Base-by-base conservation (phyloP, 164 flowering plant species). In the Hamamelis virginiana region DNA sequence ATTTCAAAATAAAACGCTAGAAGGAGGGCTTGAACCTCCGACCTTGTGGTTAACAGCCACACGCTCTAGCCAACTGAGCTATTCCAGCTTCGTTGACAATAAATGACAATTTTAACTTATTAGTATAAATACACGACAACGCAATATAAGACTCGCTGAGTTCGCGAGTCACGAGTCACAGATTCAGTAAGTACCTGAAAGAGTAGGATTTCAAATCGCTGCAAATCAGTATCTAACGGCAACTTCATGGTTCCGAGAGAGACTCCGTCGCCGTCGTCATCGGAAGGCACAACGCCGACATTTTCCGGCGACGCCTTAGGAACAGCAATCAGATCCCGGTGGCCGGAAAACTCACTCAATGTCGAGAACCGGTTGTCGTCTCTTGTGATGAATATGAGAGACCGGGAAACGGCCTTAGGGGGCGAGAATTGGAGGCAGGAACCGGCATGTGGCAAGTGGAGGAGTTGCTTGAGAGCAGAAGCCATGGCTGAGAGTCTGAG, bases 61-160 rank as follows among this genome's bases (percentile, higher is more conserved):
- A 92, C 97, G 95, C 92, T 91, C 92, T 87, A 89, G 80, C 95
- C 97, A 91, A 85, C 92, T 89, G 91, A 90, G 94, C 92, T 90
- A 90, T 83, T 85, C 96, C 90, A 90, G 91, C 92, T 33, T 33
- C 41, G 41, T 33, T 33, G 41, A 33, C 41, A 33, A n/a, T 33
- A 2, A 33, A 2, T 33, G 41, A 33, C 4, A 2, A 33, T 33
- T 33, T 6, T 33, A 33, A 33, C 41, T 33, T 33, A 2, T 33
- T 33, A 33, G 2, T 33, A 33, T 2, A 33, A 6, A 2, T 33
- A 33, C 6, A 2, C 41, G 6, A 33, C 41, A 33, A 33, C 41
- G 41, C 41, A 33, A n/a, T n/a, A n/a, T n/a, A n/a, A n/a, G n/a
- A n/a, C n/a, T n/a, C n/a, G n/a, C n/a, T n/a, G n/a, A n/a, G n/a